Evolutionary conservation across 768 basidiomycete genomes (phyloP).

Genomic region (Obba rivulosa): DNA sequence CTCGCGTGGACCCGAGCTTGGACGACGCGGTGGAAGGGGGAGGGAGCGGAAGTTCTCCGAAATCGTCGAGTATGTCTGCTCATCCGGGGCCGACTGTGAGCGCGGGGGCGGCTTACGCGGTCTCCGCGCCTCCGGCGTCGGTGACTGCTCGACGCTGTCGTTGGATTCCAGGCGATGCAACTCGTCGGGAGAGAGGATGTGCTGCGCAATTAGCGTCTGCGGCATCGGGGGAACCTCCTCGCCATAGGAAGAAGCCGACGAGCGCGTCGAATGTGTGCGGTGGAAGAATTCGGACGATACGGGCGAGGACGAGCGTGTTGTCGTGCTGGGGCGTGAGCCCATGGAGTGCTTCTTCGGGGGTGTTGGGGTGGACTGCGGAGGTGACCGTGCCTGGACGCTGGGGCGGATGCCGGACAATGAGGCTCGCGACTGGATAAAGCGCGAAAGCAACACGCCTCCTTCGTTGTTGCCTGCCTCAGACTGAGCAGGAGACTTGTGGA

Average conservation of each 20-base stretch:
- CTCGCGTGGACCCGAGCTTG: neutral
- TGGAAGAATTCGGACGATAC: conserved; percentile 50
- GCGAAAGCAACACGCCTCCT: conserved; percentile 8
- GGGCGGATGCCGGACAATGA: conserved; percentile 22
- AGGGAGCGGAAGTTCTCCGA: conserved; percentile 4
- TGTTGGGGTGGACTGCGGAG: conserved; percentile 8
- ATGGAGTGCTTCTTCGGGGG: conserved; percentile 12
- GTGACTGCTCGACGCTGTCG: conserved; percentile 10
- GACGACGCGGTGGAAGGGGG: conserved; percentile 14
- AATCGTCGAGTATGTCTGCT: neutral
- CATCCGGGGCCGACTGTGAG: conserved; percentile 10
- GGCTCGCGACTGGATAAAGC: conserved; percentile 21
- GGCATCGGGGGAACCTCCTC: conserved; percentile 39
- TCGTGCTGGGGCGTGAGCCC: conserved; percentile 33
- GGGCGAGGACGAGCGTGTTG: conserved; percentile 53
- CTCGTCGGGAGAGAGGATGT: conserved; percentile 54
- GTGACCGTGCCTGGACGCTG: no score
- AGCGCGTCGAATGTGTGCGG: conserved; percentile 39
- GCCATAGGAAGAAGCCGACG: conserved; percentile 54
- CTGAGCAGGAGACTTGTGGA: conserved; percentile 9
- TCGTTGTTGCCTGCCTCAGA: conserved; percentile 9
- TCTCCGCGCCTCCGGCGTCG: neutral
- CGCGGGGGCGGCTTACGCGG: conserved; percentile 9
- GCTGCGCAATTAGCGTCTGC: conserved; percentile 29
- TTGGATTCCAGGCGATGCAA: conserved; percentile 21